Conservation (phyloP, 208 protist species). For the Trypanosoma scelopori region DNA sequence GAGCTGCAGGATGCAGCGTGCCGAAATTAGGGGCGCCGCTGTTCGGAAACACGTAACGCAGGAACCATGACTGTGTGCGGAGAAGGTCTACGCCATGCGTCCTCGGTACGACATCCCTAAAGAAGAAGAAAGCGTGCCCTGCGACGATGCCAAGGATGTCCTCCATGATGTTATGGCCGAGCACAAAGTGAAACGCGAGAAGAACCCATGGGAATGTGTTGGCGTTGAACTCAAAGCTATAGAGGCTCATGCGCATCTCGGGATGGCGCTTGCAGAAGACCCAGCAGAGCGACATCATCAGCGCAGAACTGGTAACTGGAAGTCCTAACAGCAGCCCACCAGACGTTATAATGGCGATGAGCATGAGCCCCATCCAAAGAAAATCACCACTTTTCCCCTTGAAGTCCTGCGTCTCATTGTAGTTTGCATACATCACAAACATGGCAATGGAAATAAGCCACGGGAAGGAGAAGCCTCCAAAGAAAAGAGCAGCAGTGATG, state of each 20-base stretch:
- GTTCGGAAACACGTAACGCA: conserved; percentile 13
- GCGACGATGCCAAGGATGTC: conserved; percentile 72
- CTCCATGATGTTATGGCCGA: conserved; percentile 53
- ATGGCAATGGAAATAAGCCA: conserved; percentile 81
- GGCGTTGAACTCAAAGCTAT: conserved; percentile 78
- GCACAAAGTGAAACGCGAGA: conserved; percentile 68
- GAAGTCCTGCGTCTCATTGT: conserved; percentile 79
- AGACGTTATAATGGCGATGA: conserved; percentile 35
- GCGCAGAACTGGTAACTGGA: conserved; percentile 53
- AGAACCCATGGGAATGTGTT: conserved; percentile 84
- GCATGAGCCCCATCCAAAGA: conserved; percentile 71
- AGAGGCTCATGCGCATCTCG: conserved; percentile 53
- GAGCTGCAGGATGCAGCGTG: conserved; percentile 8
- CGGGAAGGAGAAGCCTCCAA: conserved; percentile 75
- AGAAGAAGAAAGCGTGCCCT: conserved; percentile 80
- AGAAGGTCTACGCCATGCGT: conserved; percentile 58
- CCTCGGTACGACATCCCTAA: conserved; percentile 66
- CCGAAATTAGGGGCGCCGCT: background rate
- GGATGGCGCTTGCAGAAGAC: conserved; percentile 89
- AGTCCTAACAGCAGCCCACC: conserved; percentile 40
- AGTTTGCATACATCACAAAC: conserved; percentile 76
- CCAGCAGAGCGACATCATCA: conserved; percentile 84
- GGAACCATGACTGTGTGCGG: conserved; percentile 58
- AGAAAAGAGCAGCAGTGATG: conserved; percentile 70
- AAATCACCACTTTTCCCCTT: conserved; percentile 74